phyloP scores from a whole-genome alignment of 495 filamentous ascomycete species.

The Elasticomyces elasticus region DNA sequence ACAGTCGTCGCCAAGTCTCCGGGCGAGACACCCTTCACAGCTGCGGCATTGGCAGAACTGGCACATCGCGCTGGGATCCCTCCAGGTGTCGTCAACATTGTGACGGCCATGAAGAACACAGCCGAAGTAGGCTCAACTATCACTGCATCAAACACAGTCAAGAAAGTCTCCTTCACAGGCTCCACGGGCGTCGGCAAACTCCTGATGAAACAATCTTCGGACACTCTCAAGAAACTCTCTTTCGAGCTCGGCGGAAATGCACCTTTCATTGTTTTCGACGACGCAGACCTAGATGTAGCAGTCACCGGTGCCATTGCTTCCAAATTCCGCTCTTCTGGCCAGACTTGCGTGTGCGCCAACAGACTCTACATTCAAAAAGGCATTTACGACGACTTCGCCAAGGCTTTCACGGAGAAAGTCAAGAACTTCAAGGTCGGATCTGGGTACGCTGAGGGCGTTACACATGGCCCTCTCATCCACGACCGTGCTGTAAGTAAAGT shows the following conservation, averaged over 20 bases:
- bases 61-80: constrained; percentile 51
- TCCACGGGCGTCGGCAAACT: constrained; percentile 55
- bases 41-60: constrained; percentile 46
- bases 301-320: constrained; percentile 48
- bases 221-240: constrained; percentile 59
- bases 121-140: constrained; percentile 54
- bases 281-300: constrained; percentile 57
- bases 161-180: constrained; percentile 68
- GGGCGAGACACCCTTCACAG: constrained; percentile 53
- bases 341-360: constrained; percentile 68
- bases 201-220: constrained; percentile 48
- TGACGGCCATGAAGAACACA: constrained; percentile 55
- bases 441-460: constrained; percentile 35
- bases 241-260: constrained; percentile 70
- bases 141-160: constrained; percentile 52
- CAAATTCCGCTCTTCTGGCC: constrained; percentile 60
- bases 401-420: constrained; percentile 33
- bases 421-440: constrained; percentile 35
- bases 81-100: constrained; percentile 48
- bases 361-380: constrained; percentile 55
- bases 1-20: constrained; percentile 59
- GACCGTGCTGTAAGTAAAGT: constrained; percentile 35
- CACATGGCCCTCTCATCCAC: constrained; percentile 38
- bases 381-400: constrained; percentile 38
- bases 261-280: constrained; percentile 64